phyloP scores from a whole-genome alignment of 2,329 filamentous ascomycete species.

The Hypoxylon sp. region DNA sequence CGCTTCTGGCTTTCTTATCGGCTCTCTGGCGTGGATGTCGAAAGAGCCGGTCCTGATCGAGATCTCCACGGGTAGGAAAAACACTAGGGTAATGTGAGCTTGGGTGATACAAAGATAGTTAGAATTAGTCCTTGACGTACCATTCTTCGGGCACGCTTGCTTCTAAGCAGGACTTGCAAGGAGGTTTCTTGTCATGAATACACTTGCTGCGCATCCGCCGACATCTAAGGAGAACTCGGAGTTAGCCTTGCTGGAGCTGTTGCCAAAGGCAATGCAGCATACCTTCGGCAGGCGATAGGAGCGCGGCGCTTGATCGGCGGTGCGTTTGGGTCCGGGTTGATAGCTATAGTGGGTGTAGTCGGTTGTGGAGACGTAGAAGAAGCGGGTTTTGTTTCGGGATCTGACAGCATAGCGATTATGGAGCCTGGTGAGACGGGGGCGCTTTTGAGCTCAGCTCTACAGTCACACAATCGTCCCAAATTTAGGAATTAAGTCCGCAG shows the following conservation, averaged over 20 bases:
- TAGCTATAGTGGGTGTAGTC: constrained; percentile 41
- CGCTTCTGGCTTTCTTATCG: constrained; percentile 60
- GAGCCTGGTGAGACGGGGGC: constrained; percentile 23
- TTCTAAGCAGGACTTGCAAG: constrained; percentile 67
- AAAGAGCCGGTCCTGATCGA: constrained; percentile 69
- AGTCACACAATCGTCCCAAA: constrained; percentile 36
- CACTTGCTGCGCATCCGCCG: constrained; percentile 71
- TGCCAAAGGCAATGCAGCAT: constrained; percentile 44
- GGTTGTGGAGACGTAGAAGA: constrained; percentile 49
- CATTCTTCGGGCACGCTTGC: constrained; percentile 67
- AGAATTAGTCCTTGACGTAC: constrained; percentile 54
- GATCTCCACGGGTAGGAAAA: constrained; percentile 68
- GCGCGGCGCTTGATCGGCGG: constrained; percentile 63
- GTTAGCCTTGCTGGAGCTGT: constrained; percentile 25
- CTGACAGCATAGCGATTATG: constrained; percentile 45
- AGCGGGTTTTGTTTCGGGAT: constrained; percentile 36
- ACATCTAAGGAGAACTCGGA: constrained; percentile 58
- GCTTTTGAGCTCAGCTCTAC: constrained; percentile 44
- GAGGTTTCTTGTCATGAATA: constrained; percentile 64
- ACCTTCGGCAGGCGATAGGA: constrained; percentile 69
- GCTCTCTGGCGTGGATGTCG: constrained; percentile 68
- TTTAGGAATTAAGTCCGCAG: constrained; percentile 26
- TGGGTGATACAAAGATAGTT: constrained; percentile 3
- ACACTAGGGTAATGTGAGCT: constrained; percentile 55
- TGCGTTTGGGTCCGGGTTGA: constrained; percentile 33